Conservation (phyloP, 129 eudicot genomes). For the Chrysanthemum makinoi region DNA sequence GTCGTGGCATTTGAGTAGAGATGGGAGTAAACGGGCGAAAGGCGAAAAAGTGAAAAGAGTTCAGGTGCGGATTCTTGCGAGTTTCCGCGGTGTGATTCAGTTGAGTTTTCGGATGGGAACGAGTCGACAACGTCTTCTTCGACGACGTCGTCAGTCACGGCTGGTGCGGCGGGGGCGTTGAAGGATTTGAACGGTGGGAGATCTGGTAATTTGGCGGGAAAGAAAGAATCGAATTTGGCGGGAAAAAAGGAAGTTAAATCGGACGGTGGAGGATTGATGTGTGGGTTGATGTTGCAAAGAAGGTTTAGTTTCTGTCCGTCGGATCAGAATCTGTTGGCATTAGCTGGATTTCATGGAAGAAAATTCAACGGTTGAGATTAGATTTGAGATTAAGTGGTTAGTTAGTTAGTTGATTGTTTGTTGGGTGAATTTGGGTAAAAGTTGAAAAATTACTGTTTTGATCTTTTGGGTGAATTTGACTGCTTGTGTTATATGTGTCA, state of each 20-base stretch:
- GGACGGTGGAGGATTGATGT: constrained; percentile 56
- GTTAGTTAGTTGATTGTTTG: constrained; percentile 18
- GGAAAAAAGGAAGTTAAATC: constrained; percentile 43
- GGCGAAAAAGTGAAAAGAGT: not conserved
- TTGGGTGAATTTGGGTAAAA: constrained; percentile 8
- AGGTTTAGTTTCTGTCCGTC: constrained; percentile 64
- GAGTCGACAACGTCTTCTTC: constrained; percentile 77
- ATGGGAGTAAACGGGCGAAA: constrained; percentile 50
- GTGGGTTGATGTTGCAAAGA: constrained; percentile 65
- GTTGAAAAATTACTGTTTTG: constrained; percentile 21
- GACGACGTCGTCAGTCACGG: constrained; percentile 33
- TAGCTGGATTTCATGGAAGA: constrained; percentile 41
- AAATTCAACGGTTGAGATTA: constrained; percentile 38
- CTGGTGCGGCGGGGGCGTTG: constrained; percentile 47
- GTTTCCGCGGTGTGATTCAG: constrained; percentile 38
- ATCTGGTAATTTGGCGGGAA: constrained; percentile 42
- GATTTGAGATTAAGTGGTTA: constrained; percentile 19
- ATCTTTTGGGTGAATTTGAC: not conserved
- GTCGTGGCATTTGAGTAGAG: constrained; percentile 47
- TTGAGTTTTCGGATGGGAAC: constrained; percentile 61
- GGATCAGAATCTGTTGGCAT: constrained; percentile 45
- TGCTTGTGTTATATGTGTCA: constrained; percentile 22
- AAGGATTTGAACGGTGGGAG: constrained; percentile 58
- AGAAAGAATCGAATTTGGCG: constrained; percentile 30
- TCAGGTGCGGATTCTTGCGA: constrained; percentile 65